Evolutionary conservation across 1,284 basidiomycete genomes (phyloP), one percentile per base, ranked within the genome.

Genomic region (Moesziomyces parantarcticus): DNA sequence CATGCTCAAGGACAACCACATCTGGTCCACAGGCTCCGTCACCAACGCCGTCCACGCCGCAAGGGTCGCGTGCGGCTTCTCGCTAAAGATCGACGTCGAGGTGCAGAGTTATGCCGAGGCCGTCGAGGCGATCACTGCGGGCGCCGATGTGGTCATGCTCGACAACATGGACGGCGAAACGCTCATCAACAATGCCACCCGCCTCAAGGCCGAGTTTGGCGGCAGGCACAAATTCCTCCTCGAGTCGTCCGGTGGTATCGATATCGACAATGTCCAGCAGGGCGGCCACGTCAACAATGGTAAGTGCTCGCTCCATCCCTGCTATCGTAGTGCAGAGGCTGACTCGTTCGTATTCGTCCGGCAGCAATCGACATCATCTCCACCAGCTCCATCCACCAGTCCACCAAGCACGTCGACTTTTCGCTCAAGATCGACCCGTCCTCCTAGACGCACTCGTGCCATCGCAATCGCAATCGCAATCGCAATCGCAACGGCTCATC

Each of bases 1-100:
- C 82, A 99, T 99, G 96, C 89, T 99, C 80, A 99, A 99, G 86
- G 96, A 99, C 83, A 99, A 99, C 84, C 97, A 99, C 83, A 94
- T 99, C 82, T 98, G 94, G 95, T 95, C 94, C 8, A 92, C 91
- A 26, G 94, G 94, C 23, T 96, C 94, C 5, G 97, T 99, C 77
- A 93, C 92, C 0, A 86, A 89, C 46, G 96, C 96, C 1, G 90
- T 99, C 66, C 84, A 90, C 70, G 88, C 91, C 62, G 94, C 95
- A 13, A 90, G 94, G 32, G 86, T 89, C 68, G 94, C 94, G 25
- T 94, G 93, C 20, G 96, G 97, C 22, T 99, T 99, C 85, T 92
- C 91, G 62, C 86, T 96, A 48, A 89, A 93, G 32, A 90, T 99
- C 53, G 96, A 99, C 72, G 95, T 99, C 39, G 97, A 99, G 84